Percentiles rank a stretch among this genome's conserved stretches.
Evolutionary conservation across 2,329 filamentous ascomycete species (phyloP).

Genomic region (Ophidiomyces ophidiicola): DNA sequence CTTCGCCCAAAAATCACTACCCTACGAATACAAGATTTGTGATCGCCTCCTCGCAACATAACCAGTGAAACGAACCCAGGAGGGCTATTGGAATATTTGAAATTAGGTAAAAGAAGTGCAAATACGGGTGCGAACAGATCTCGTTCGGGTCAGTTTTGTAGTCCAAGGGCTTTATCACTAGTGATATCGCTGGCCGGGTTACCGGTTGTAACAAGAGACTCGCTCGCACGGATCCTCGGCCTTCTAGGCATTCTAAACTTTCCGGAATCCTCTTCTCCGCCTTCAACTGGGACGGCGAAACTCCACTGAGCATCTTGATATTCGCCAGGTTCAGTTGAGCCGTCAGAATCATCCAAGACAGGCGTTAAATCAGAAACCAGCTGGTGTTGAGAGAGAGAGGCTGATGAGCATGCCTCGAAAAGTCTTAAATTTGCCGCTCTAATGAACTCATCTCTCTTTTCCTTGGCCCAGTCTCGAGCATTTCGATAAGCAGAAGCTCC

Average conservation of each 20-base stretch:
- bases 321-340: constrained; percentile 1
- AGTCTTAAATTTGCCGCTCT: constrained; percentile 2
- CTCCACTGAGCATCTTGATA: constrained; percentile 4
- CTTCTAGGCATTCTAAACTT: constrained; percentile 11
- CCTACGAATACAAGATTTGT: too few species aligned
- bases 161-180: not conserved
- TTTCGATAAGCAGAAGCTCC: constrained; percentile 34
- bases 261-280: not conserved
- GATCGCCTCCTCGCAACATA: too few species aligned
- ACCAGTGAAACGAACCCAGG: too few species aligned
- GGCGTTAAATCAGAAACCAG: not conserved
- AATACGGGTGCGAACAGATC: not conserved
- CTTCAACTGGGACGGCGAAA: constrained; percentile 1
- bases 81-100: too few species aligned
- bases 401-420: not conserved
- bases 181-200: not conserved
- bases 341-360: constrained; percentile 2
- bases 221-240: not conserved
- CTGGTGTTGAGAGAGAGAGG: not conserved
- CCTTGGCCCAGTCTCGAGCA: constrained; percentile 27
- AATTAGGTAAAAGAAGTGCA: not conserved
- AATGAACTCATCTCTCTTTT: constrained; percentile 23
- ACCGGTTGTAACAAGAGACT: not conserved
- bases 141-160: not conserved
- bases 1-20: too few species aligned